Base-by-base conservation (phyloP, 345 rosid species). In the Eucalyptus erythrocorys region DNA sequence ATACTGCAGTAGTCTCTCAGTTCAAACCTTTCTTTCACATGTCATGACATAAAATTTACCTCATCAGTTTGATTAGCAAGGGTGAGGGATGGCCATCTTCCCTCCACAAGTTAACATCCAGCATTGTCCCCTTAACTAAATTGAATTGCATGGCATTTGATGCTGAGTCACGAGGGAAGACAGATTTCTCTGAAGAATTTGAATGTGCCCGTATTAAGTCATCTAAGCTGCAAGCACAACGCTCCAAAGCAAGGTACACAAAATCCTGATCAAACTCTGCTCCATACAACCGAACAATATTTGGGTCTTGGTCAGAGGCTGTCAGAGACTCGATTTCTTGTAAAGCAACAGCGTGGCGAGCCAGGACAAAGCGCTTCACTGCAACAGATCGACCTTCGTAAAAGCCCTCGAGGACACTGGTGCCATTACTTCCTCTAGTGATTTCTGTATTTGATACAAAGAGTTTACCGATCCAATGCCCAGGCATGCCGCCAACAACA, bases 341-440 rank as follows among this genome's bases (percentile, higher is more conserved):
- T 85, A 94, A 94, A 88, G 99, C 99, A 79, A 96, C 95, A 88
- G 94, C 95, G 76, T 91, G 94, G 90, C 96, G 98, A 80, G 99
- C 91, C 90, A 91, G 92, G 89, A 98, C 98, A 90, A 98, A 94
- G 71, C 99, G 98, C 91, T 98, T 98, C 76, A 98, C 99, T 86
- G 98, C 99, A 92, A 97, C 99, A 27, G 94, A 91, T 26, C 98
- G 95, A 66, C 99, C 98, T 92, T 97, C 98, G 66, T 97, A 97
- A 15, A 90, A 64, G 87, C 99, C 99, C 93, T 98, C 98, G 86
- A 96, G 96, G 90, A 97, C 96, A 86, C 93, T 88, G 3, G 98
- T 97, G 16, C 99, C 99, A 32, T 96, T 95, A 89, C 99, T 95
- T 92, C 99, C 98, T 91, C 95, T 98, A 76, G 97, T 98, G 88